Percentiles rank a stretch among this genome's conserved stretches.
These are phyloP conservation scores for Chytridium lagenaria DNA, from an alignment of 371 early-diverging fungal genomes.

Conservation along the genomic window DNA sequence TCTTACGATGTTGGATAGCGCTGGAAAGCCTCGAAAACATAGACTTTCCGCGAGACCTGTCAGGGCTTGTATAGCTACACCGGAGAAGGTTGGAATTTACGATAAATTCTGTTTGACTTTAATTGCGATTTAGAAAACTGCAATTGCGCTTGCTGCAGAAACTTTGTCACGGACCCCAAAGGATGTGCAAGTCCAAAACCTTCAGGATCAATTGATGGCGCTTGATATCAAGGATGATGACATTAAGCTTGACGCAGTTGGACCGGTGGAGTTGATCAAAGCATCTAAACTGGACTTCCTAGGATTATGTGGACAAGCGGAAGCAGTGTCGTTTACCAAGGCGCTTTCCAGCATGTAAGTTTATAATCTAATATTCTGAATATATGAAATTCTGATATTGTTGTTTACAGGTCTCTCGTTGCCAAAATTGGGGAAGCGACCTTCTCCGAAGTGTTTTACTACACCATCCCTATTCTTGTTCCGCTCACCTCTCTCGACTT, in stretches of 20 bases:
- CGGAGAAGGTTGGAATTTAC: background rate
- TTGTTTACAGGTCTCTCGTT: constrained; percentile 15
- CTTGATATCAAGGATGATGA: too few relatives aligned
- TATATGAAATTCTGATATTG: background rate
- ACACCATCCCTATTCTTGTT: background rate
- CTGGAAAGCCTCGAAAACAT: background rate
- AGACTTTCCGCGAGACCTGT: background rate
- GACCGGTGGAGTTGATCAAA: too few relatives aligned
- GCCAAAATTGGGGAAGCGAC: constrained; percentile 52
- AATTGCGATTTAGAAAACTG: too few relatives aligned
- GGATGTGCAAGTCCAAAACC: too few relatives aligned
- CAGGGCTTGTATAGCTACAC: background rate
- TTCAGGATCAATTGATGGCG: too few relatives aligned
- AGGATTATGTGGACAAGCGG: constrained; percentile 24
- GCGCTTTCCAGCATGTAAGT: constrained; percentile 26
- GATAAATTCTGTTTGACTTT: too few relatives aligned
- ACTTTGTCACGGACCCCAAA: too few relatives aligned
- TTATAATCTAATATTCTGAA: background rate
- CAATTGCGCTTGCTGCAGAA: too few relatives aligned
- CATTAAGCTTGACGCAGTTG: too few relatives aligned
- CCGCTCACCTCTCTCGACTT: constrained; percentile 3
- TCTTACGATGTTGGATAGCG: too few relatives aligned
- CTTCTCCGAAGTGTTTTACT: constrained; percentile 48
- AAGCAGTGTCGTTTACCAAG: constrained; percentile 30
- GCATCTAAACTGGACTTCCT: background rate